Evolutionary conservation across 129 eudicot species (phyloP).

Genomic region (Arctium minus): DNA sequence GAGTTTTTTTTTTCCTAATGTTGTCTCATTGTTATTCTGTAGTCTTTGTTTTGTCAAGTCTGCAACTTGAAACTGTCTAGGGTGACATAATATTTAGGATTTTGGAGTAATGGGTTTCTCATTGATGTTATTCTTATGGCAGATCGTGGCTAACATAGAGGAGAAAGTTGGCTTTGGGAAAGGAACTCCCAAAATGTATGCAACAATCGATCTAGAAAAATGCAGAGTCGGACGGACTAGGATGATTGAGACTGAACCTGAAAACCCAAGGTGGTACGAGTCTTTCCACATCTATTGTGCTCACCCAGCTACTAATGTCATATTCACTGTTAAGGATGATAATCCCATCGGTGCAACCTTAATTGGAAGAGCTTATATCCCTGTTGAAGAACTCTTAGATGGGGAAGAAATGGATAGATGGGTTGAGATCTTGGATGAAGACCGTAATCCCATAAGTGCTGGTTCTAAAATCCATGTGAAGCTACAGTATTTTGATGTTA

Average conservation of each 20-base stretch:
- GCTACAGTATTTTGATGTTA: conserved; percentile 59
- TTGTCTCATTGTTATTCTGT: not conserved
- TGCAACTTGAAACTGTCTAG: not conserved
- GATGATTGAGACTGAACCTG: conserved; percentile 44
- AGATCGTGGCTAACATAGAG: conserved; percentile 52
- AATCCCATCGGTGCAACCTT: conserved; percentile 72
- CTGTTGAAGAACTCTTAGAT: conserved; percentile 53
- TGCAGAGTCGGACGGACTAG: conserved; percentile 71
- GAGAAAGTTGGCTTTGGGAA: conserved; percentile 68
- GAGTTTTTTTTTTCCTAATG: not conserved
- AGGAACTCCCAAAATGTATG: conserved; percentile 71
- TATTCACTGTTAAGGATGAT: conserved; percentile 68
- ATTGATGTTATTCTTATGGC: not conserved
- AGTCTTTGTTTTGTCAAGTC: not conserved
- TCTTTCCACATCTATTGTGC: conserved; percentile 81
- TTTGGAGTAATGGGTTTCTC: not conserved
- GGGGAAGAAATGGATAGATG: conserved; percentile 65
- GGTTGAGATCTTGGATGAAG: conserved; percentile 60
- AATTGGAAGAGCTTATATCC: conserved; percentile 69
- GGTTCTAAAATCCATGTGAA: conserved; percentile 72
- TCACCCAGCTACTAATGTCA: conserved; percentile 59
- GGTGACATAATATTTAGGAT: not conserved
- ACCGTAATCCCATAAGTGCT: conserved; percentile 47
- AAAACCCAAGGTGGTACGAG: conserved; percentile 69
- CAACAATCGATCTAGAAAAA: conserved; percentile 69